phyloP scores from a whole-genome alignment of 2,329 filamentous ascomycete genomes.

The Cyphellophora europaea region DNA sequence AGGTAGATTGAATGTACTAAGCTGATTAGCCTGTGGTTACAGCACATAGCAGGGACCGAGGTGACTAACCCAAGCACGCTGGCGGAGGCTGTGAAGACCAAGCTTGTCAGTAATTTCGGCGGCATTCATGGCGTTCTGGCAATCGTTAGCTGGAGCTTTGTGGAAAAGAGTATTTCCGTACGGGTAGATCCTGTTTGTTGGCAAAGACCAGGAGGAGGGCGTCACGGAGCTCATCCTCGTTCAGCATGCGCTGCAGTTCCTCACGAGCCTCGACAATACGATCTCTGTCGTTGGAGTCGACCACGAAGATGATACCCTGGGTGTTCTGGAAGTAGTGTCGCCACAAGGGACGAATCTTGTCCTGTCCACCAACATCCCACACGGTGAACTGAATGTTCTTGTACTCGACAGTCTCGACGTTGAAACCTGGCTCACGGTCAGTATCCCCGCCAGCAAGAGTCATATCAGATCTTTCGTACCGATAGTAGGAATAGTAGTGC shows the following conservation, averaged over 20 bases:
- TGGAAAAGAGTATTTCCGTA: slow-evolving; percentile 41
- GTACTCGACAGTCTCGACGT: slow-evolving; percentile 99
- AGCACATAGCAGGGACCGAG: background rate
- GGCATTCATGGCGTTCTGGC: slow-evolving; percentile 96
- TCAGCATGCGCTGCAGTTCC: slow-evolving; percentile 96
- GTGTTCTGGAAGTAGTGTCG: slow-evolving; percentile 99
- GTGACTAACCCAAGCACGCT: slow-evolving; percentile 87
- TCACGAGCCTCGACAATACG: slow-evolving; percentile 94
- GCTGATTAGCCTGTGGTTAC: slow-evolving; percentile 17
- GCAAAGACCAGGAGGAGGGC: slow-evolving; percentile 95
- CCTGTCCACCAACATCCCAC: slow-evolving; percentile 99
- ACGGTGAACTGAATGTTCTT: slow-evolving; percentile 99
- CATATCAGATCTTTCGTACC: slow-evolving; percentile 43
- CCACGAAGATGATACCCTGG: slow-evolving; percentile 99
- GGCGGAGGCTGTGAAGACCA: slow-evolving; percentile 96
- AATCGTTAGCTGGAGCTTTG: slow-evolving; percentile 7
- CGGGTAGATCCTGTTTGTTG: slow-evolving; percentile 99
- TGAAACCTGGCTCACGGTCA: slow-evolving; percentile 62
- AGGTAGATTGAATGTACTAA: slow-evolving; percentile 98
- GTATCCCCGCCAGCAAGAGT: slow-evolving; percentile 4
- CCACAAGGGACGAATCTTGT: slow-evolving; percentile 99
- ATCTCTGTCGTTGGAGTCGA: slow-evolving; percentile 97
- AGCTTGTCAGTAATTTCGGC: slow-evolving; percentile 99
- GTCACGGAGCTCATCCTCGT: slow-evolving; percentile 97
- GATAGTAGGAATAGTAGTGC: slow-evolving; percentile 98